These are phyloP conservation scores for Hypsizygus marmoreus DNA, from an alignment of 768 basidiomycete genomes.

Conservation along the genomic window DNA sequence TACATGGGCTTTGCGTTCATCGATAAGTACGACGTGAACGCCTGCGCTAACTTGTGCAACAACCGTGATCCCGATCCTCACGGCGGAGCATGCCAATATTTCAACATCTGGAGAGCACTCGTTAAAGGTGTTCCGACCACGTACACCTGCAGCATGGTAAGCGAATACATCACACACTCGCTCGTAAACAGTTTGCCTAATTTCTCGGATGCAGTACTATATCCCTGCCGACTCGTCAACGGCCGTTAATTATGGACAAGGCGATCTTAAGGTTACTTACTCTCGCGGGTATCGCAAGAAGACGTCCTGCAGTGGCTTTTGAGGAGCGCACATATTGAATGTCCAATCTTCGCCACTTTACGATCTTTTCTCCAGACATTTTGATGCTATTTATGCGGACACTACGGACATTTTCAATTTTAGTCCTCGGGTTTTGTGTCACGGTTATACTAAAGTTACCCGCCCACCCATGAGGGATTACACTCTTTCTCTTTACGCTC, in stretches of 20 bases:
- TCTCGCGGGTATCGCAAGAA: conserved; percentile 46
- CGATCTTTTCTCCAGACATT: no score
- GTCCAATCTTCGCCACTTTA: no score
- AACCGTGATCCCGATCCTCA: conserved; percentile 39
- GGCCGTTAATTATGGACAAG: conserved; percentile 47
- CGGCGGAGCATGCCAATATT: conserved; percentile 47
- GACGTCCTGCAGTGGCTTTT: conserved; percentile 31
- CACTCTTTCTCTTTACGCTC: no score
- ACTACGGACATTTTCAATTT: no score
- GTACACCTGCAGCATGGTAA: conserved; percentile 50
- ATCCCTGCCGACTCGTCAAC: conserved; percentile 43
- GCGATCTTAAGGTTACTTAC: conserved; percentile 43
- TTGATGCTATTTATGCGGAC: no score
- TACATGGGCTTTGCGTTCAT: conserved; percentile 53
- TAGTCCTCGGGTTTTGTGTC: no score
- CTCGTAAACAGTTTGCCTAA: background rate
- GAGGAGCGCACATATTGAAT: background rate
- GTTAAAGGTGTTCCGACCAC: conserved; percentile 43
- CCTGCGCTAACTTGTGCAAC: conserved; percentile 45
- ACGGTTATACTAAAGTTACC: no score
- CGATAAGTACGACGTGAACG: conserved; percentile 45
- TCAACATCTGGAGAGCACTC: conserved; percentile 54
- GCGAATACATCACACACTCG: conserved; percentile 7
- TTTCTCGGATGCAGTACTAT: conserved; percentile 34
- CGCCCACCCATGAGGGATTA: no score